Evolutionary conservation across 768 basidiomycete species (phyloP), one percentile per base, ranked within the genome.

Genomic region (Postia placenta): DNA sequence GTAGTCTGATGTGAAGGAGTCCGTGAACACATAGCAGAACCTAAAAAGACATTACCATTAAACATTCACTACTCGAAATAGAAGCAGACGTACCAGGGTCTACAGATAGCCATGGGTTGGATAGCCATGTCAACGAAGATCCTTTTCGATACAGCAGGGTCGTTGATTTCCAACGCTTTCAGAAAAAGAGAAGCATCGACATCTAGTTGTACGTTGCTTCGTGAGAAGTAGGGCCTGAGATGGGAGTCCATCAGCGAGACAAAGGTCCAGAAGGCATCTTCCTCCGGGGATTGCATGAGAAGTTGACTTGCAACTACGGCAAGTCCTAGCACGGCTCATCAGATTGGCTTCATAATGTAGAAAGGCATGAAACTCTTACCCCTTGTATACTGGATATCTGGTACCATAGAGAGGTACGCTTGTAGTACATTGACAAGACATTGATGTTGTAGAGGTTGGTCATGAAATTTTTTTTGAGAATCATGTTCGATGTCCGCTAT

Each of bases 191-290:
- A 71, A 0, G 86, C 76, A 51, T 92, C 90, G 6, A 92, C 82
- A 55, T 90, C 88, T 48, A 89, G 68, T 61, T 88, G 86, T 2
- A 73, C 70, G 1, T 73, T 67, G 43, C 67, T 74, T 2, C 73
- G 59, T 30, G 83, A 78, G 60, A 89, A 92, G 63, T 90, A 90
- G 0, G 82, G 71, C 1, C 89, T 83, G n/a, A 91, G 69, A 55
- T 90, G 82, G 1, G 78, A 76, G 56, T 92, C 87, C 89, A 92
- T 92, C 54, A 92, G 68, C 2, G 87, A 88, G 1, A 87, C 75
- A 60, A 92, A 91, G 17, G 87, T 91, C 89, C 89, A 92, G 63
- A 92, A 92, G 0, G 87, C 89, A 55, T 92, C 90, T 61, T 92
- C 90, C 54, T 92, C 89, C 0, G 89, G 90, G 0, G 87, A 79